These are phyloP conservation scores for Plenodomus tracheiphilus DNA, from an alignment of 2,329 filamentous ascomycete genomes.

Conservation along the genomic window DNA sequence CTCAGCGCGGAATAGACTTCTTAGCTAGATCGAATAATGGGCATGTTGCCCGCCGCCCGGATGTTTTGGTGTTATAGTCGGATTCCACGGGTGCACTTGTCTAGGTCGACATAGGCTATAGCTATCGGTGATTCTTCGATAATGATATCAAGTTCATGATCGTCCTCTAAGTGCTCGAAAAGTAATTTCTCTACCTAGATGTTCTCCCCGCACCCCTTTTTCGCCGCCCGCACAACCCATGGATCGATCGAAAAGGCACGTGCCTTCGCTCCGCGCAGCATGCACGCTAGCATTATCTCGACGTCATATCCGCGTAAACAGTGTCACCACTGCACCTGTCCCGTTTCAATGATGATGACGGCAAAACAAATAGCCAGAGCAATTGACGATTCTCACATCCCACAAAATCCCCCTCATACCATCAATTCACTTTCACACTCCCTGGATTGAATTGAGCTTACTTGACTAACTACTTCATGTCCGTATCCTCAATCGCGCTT, in stretches of 20 bases:
- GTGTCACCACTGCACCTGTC: background rate
- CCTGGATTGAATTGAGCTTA: background rate
- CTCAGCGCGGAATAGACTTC: too few species aligned
- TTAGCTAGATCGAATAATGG: too few species aligned
- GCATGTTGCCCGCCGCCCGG: too few species aligned
- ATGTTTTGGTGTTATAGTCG: too few species aligned
- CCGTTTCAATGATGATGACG: slow-evolving; percentile 17
- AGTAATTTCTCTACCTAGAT: too few species aligned
- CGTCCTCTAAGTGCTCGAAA: too few species aligned
- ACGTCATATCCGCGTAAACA: slow-evolving; percentile 28
- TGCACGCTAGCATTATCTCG: slow-evolving; percentile 20
- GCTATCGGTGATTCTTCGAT: too few species aligned
- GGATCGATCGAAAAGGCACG: background rate
- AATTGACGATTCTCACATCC: background rate
- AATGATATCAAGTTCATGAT: too few species aligned
- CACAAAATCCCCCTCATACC: background rate
- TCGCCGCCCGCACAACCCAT: too few species aligned
- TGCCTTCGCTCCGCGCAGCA: slow-evolving; percentile 8
- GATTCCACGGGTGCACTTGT: too few species aligned
- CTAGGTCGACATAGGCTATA: too few species aligned
- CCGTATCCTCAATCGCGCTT: slow-evolving; percentile 22
- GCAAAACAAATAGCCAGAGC: slow-evolving; percentile 9
- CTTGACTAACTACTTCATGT: slow-evolving; percentile 18
- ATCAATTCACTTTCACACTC: background rate
- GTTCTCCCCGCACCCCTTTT: too few species aligned